phyloP scores from a whole-genome alignment of 306 rosid genomes.

The Lupinus albus region DNA sequence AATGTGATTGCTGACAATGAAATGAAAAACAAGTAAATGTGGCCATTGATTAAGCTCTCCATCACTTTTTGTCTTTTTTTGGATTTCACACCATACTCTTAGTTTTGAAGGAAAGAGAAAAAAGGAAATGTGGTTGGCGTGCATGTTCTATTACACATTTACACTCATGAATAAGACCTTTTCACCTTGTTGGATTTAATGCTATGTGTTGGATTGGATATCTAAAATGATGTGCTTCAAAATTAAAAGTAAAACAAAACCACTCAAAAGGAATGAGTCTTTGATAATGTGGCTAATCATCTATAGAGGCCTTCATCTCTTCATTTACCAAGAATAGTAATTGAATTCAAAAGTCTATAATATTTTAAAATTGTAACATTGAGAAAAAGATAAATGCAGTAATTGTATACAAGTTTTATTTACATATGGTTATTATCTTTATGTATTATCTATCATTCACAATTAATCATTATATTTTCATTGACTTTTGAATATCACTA shows the following conservation, averaged over 20 bases:
- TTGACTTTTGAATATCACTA: too few relatives aligned
- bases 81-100: conserved; percentile 33
- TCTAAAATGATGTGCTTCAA: background rate
- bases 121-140: conserved; percentile 38
- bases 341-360: background rate
- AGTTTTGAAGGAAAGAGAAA: conserved; percentile 32
- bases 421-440: too few relatives aligned
- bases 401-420: too few relatives aligned
- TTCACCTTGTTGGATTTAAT: conserved; percentile 37
- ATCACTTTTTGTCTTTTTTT: conserved; percentile 44
- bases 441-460: too few relatives aligned
- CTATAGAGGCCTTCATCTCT: conserved; percentile 2
- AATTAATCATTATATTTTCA: too few relatives aligned
- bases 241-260: conserved; percentile 16
- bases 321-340: conserved; percentile 21
- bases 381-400: too few relatives aligned
- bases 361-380: too few relatives aligned
- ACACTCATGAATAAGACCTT: conserved; percentile 40
- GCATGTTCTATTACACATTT: conserved; percentile 44
- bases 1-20: background rate
- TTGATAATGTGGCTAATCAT: conserved; percentile 10
- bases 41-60: conserved; percentile 40
- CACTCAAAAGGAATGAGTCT: conserved; percentile 23
- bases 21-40: background rate
- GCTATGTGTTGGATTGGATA: conserved; percentile 25